Base-by-base conservation (phyloP, 2,329 filamentous ascomycete genomes). In the Microdochium paspali region DNA sequence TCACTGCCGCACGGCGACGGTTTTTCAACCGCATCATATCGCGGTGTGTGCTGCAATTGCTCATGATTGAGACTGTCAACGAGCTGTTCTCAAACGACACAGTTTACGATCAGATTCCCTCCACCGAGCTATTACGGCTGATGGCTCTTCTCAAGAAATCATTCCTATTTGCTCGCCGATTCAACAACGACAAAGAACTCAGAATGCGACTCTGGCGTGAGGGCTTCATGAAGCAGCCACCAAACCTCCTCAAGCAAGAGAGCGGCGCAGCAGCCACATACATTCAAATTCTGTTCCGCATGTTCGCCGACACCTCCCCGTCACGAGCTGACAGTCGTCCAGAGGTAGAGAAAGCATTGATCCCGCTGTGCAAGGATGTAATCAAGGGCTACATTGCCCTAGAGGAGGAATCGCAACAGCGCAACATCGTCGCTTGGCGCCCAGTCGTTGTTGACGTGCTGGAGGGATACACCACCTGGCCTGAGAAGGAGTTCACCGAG, bases 1-100 rank as follows among this genome's bases (percentile, higher is more conserved):
- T 99, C 4, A 97, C 93, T 1, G 89, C 90, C 2, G 90, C 93
- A 1, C 86, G 93, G 24, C 82, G 93, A 30, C 85, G 90, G 46
- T 96, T 96, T 72, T 98, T 98, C 76, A 98, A 98, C 69, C 87
- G 91, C 56, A 99, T 99, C 65, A 99, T 99, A 66, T 96, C 91
- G 13, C 91, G 94, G 55, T 99, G 93, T 63, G 94, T 98, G 3
- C 74, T 99, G 9, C 94, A 98, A 66, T 79, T 98, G 2, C 81
- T 99, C 53, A 98, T 98, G 90, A 98, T 98, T 57, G 94, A 98
- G 66, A 99, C 94, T 0, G 94, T 99, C 39, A 94, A 95, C 60
- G 94, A 99, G 66, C 81, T 99, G 44, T 98, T 98, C 71, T 94
- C 90, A 56, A 98, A 97, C 65, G 90, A 97, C 61, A 81, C 87